phyloP scores from a whole-genome alignment of 257 asterid genomes.

The Knoxia roxburghii region DNA sequence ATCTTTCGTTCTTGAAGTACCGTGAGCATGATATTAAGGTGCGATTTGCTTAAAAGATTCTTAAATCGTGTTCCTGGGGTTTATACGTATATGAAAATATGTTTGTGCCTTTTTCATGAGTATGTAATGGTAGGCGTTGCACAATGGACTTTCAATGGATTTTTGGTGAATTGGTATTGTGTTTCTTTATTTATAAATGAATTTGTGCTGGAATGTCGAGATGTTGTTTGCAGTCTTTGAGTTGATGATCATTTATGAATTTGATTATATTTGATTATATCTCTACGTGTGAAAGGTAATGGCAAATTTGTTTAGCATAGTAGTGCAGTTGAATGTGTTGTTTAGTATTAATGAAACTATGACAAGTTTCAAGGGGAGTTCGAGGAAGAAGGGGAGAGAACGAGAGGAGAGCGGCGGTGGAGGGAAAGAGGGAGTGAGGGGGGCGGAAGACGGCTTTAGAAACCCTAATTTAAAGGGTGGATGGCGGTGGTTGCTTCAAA shows the following conservation, averaged over 20 bases:
- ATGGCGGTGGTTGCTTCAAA: too few species aligned
- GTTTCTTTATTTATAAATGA: neutral
- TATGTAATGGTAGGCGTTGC: too few species aligned
- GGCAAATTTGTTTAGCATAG: neutral
- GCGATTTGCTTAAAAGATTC: constrained; percentile 2
- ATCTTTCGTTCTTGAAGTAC: constrained; percentile 23
- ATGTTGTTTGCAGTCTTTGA: neutral
- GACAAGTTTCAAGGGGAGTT: neutral
- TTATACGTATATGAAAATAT: neutral
- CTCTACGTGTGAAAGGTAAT: neutral
- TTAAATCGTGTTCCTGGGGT: neutral
- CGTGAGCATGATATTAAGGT: constrained; percentile 40
- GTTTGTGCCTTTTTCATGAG: neutral
- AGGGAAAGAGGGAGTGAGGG: too few species aligned
- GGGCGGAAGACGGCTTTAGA: too few species aligned
- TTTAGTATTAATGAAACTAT: neutral
- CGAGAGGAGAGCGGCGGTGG: too few species aligned
- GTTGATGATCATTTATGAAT: neutral
- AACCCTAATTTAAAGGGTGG: too few species aligned
- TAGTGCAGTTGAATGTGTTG: neutral
- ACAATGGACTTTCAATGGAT: neutral
- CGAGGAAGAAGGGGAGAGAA: too few species aligned
- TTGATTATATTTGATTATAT: neutral
- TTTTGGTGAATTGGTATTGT: neutral
- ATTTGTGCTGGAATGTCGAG: neutral